These are phyloP conservation scores for Kandelia obovata DNA, from an alignment of 345 rosid genomes.

Conservation along the genomic window DNA sequence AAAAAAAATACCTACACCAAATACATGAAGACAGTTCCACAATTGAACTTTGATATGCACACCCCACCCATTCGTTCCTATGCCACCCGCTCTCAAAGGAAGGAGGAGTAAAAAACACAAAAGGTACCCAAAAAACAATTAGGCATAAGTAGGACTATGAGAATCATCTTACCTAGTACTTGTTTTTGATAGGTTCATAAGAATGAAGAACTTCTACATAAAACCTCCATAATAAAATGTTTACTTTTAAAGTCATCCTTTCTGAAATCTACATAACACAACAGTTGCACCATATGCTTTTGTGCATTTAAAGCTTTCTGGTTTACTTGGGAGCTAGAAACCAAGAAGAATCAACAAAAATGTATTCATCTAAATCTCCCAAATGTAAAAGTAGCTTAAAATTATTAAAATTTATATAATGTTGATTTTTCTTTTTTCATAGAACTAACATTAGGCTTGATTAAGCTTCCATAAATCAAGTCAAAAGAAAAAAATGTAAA, in stretches of 20 bases:
- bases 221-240: conserved; percentile 39
- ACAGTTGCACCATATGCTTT: not conserved
- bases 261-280: not conserved
- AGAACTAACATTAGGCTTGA: too few species aligned
- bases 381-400: too few species aligned
- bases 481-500: too few species aligned
- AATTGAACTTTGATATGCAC: not conserved
- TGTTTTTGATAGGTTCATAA: conserved; percentile 40
- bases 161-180: conserved; percentile 52
- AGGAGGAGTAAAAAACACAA: not conserved
- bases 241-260: not conserved
- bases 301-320: not conserved
- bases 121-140: not conserved
- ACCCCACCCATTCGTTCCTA: not conserved
- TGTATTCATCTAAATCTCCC: too few species aligned
- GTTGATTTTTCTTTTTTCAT: too few species aligned
- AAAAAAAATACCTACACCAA: not conserved
- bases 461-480: too few species aligned
- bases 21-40: not conserved
- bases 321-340: not conserved
- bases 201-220: conserved; percentile 59
- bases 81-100: not conserved
- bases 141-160: conserved; percentile 13
- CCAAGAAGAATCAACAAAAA: too few species aligned
- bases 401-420: too few species aligned